Percentiles rank a stretch among this genome's conserved stretches.
Conservation (phyloP, 1,139 yeast species). For the Blastobotrys raffinosifermentans region DNA sequence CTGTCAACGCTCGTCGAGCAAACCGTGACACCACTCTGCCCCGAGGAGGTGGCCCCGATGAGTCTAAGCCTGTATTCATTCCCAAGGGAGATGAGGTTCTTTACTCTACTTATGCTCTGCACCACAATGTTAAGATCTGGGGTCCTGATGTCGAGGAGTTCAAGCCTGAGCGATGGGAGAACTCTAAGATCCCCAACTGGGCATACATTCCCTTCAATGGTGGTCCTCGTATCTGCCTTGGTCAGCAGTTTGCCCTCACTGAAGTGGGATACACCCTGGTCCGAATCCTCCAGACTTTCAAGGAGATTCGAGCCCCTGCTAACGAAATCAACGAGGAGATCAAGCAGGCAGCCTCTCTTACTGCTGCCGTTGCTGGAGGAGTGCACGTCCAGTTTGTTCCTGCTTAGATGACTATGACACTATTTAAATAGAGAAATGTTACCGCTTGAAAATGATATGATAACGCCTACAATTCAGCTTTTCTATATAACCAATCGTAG, state of each 20-base stretch:
- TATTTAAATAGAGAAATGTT: too few species aligned
- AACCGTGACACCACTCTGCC: constrained; percentile 45
- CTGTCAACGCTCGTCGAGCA: constrained; percentile 45
- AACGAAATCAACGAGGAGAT: background rate
- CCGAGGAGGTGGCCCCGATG: constrained; percentile 47
- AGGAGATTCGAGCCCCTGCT: constrained; percentile 6
- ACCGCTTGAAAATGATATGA: too few species aligned
- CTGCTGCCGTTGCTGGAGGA: constrained; percentile 19
- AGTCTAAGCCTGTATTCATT: constrained; percentile 39
- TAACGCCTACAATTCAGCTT: too few species aligned
- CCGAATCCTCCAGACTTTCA: constrained; percentile 36
- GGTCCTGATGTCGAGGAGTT: constrained; percentile 46
- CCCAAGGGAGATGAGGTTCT: constrained; percentile 44
- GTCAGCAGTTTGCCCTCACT: constrained; percentile 55
- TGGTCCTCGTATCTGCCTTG: constrained; percentile 56
- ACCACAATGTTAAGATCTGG: constrained; percentile 41
- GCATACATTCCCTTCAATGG: constrained; percentile 53
- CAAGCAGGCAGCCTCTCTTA: constrained; percentile 12
- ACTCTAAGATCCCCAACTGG: constrained; percentile 33
- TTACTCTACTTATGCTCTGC: constrained; percentile 43
- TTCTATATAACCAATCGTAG: too few species aligned
- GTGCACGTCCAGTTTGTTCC: constrained; percentile 14
- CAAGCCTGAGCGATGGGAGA: constrained; percentile 48
- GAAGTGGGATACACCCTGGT: constrained; percentile 46
- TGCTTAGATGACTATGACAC: too few species aligned